Base-by-base conservation (phyloP, 2,329 filamentous ascomycete species). In the Didymella sp. region DNA sequence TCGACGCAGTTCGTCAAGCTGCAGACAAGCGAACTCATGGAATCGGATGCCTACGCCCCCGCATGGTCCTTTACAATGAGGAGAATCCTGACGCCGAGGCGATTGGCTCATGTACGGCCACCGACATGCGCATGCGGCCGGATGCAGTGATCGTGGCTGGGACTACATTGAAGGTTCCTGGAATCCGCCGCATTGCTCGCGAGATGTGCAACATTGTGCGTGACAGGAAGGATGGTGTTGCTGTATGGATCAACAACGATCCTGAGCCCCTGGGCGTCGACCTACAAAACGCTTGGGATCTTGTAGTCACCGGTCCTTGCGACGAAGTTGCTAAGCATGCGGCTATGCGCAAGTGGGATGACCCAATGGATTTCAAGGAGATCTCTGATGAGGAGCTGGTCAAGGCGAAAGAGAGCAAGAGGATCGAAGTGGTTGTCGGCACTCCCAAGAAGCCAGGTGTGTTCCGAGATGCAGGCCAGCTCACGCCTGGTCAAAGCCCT, bases 11-110 rank as follows among this genome's bases (percentile, higher is more conserved):
- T 44, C 90, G 95, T 68, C 90, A 89, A 15, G 82, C 87, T 60
- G 90, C 88, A 12, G 92, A 93, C 45, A 94, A 96, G 77, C 87
- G 95, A 57, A 96, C 93, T 71, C 95, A 97, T 71, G 95, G 95
- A 1, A 90, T 99, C 67, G 95, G 95, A 38, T 87, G 91, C 59
- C 80, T 99, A 61, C 87, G 95, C 21, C 95, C 95, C 21, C 87
- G 95, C 55, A 97, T 99, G 80, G 94, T 98, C 4, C 84, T 99
- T 9, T 99, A 99, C 80, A 97, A 98, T 73, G 95, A 99, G 76
- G 89, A 91, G 74, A 97, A 98, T 72, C 95, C 95, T 0, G 95
- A 99, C 64, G 92, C 95, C 65, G 94, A 97, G 67, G 94, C 95
- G 13, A 99, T 99, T 73, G 93, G 94, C 40, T 91, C 91, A 21